A percentile compares a stretch with the other conserved stretches of the same genome.
Evolutionary conservation across 2,329 filamentous ascomycete genomes (phyloP).

Genomic region (Lojkania enalia): DNA sequence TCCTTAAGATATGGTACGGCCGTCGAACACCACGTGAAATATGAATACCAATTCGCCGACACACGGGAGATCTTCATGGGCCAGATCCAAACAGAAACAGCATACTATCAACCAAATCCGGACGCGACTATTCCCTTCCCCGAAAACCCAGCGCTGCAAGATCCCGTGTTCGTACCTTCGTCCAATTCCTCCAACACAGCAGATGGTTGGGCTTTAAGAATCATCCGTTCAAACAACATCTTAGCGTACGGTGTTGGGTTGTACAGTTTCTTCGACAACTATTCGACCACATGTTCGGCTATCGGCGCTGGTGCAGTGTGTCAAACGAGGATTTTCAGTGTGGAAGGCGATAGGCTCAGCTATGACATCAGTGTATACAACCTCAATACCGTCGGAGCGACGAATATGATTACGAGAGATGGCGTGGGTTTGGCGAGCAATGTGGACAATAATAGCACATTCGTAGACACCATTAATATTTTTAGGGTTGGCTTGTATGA

Average conservation of each 20-base stretch:
- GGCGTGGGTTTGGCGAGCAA: conserved; percentile 49
- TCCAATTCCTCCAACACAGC: conserved; percentile 36
- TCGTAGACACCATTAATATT: conserved; percentile 40
- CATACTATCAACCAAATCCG: conserved; percentile 82
- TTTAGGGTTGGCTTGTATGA: conserved; percentile 24
- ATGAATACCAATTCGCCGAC: conserved; percentile 82
- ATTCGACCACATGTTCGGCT: conserved; percentile 48
- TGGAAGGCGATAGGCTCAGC: conserved; percentile 46
- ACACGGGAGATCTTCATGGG: conserved; percentile 81
- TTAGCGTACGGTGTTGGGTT: conserved; percentile 65
- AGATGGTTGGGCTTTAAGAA: conserved; percentile 65
- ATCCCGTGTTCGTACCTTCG: conserved; percentile 66
- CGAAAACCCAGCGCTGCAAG: conserved; percentile 60
- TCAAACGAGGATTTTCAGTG: conserved; percentile 54
- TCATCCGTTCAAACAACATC: conserved; percentile 60
- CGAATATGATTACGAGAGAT: conserved; percentile 52
- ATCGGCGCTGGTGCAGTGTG: conserved; percentile 43
- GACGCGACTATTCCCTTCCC: conserved; percentile 68
- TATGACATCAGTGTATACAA: conserved; percentile 50
- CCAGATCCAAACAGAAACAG: conserved; percentile 86
- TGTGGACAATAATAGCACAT: conserved; percentile 53
- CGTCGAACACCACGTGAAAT: conserved; percentile 62
- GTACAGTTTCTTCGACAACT: conserved; percentile 71
- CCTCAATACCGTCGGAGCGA: conserved; percentile 52
- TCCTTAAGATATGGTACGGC: conserved; percentile 64